Percentiles rank a stretch among this genome's conserved stretches.
Evolutionary conservation across 2,329 filamentous ascomycete genomes (phyloP).

Genomic region (Apiospora kogelbergensis): DNA sequence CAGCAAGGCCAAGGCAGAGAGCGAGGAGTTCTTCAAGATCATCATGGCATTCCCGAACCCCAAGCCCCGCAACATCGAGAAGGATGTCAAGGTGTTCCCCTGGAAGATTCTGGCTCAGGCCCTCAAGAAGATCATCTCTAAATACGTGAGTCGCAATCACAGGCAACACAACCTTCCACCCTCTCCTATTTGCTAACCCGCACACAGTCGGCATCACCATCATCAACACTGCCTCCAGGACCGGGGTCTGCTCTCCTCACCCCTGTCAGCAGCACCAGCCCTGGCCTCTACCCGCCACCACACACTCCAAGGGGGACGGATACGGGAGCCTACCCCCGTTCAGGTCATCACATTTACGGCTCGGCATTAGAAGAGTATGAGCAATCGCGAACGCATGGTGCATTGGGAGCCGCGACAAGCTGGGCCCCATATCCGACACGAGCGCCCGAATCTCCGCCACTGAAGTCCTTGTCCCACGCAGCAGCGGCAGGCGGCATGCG

Average conservation of each 20-base stretch:
- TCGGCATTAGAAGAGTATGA: conserved; percentile 35
- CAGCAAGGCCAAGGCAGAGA: conserved; percentile 88
- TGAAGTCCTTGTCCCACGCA: conserved; percentile 35
- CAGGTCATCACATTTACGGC: conserved; percentile 44
- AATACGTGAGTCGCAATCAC: conserved; percentile 59
- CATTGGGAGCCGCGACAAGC: conserved; percentile 32
- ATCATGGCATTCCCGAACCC: conserved; percentile 97
- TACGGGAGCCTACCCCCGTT: conserved; percentile 27
- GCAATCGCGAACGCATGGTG: background rate
- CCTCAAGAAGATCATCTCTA: conserved; percentile 96
- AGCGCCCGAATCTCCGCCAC: conserved; percentile 36
- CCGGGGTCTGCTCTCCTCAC: conserved; percentile 28
- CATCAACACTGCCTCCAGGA: conserved; percentile 25
- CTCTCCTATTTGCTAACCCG: conserved; percentile 10
- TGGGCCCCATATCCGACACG: conserved; percentile 48
- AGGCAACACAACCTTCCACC: background rate
- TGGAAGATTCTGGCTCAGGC: conserved; percentile 89
- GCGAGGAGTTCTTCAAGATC: conserved; percentile 96
- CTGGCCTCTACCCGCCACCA: conserved; percentile 31
- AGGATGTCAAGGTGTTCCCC: conserved; percentile 97
- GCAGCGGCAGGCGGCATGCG: conserved; percentile 35
- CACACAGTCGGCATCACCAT: conserved; percentile 30
- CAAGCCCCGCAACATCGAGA: conserved; percentile 97
- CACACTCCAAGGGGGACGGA: conserved; percentile 39
- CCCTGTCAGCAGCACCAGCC: conserved; percentile 33